Percentiles rank a stretch among this genome's conserved stretches.
These are phyloP conservation scores for Fraxinus anomala DNA, from an alignment of 257 asterid species.

Conservation along the genomic window DNA sequence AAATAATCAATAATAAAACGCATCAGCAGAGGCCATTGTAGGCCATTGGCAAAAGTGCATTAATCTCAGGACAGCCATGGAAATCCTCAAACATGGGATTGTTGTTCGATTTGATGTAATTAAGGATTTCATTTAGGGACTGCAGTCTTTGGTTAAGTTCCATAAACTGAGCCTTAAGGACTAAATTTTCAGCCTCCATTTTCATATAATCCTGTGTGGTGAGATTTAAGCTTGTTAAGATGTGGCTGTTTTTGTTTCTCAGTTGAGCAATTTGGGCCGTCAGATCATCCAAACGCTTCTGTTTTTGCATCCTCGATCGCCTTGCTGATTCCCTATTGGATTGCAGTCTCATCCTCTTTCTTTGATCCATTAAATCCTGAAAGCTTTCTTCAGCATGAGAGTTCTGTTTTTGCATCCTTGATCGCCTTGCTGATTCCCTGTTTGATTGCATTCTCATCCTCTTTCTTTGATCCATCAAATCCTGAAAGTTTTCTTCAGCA, in stretches of 20 bases:
- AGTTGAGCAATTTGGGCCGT: slow-evolving; percentile 28
- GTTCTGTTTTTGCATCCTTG: slow-evolving; percentile 73
- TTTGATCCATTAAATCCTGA: slow-evolving; percentile 49
- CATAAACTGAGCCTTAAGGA: slow-evolving; percentile 35
- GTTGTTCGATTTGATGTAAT: neutral
- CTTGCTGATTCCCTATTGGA: slow-evolving; percentile 93
- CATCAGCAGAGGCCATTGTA: slow-evolving; percentile 26
- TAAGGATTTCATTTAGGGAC: slow-evolving; percentile 27
- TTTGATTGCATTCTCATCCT: slow-evolving; percentile 85
- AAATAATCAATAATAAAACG: neutral
- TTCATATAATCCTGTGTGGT: slow-evolving; percentile 27
- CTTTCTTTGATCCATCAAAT: slow-evolving; percentile 59
- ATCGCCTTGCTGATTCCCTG: slow-evolving; percentile 88
- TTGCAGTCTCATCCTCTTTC: slow-evolving; percentile 73
- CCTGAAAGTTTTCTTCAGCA: slow-evolving; percentile 45
- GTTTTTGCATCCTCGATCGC: slow-evolving; percentile 84
- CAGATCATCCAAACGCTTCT: slow-evolving; percentile 74
- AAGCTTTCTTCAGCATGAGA: slow-evolving; percentile 53
- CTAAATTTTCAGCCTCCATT: slow-evolving; percentile 36
- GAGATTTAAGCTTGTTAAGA: slow-evolving; percentile 27
- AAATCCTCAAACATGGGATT: slow-evolving; percentile 1
- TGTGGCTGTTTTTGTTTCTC: slow-evolving; percentile 30
- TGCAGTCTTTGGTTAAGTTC: slow-evolving; percentile 35
- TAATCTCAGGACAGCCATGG: slow-evolving; percentile 3
- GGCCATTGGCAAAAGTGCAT: slow-evolving; percentile 18